These are phyloP conservation scores for Moricandia moricandioides DNA, from an alignment of 345 rosid genomes.

Conservation along the genomic window DNA sequence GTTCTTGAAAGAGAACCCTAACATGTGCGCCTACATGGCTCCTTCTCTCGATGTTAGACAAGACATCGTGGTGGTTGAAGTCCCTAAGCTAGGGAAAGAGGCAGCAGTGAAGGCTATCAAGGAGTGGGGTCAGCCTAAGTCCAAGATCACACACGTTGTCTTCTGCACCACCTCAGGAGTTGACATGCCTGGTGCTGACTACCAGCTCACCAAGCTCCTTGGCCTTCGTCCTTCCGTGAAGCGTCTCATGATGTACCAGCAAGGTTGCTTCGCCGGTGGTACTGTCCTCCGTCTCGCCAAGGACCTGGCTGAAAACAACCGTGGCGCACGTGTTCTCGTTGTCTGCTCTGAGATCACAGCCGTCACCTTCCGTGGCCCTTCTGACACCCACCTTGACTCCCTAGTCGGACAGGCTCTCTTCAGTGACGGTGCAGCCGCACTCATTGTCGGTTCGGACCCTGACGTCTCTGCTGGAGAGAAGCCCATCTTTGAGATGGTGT, in stretches of 20 bases:
- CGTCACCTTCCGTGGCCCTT: constrained; percentile 78
- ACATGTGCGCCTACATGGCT: constrained; percentile 65
- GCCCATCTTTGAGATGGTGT: constrained; percentile 61
- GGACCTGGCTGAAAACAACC: constrained; percentile 79
- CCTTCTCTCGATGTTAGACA: constrained; percentile 71
- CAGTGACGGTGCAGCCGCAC: constrained; percentile 69
- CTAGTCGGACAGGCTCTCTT: constrained; percentile 73
- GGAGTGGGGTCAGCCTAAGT: constrained; percentile 85
- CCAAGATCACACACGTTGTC: constrained; percentile 76
- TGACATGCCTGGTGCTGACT: constrained; percentile 95
- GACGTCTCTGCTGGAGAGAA: constrained; percentile 45
- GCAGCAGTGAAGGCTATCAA: constrained; percentile 76
- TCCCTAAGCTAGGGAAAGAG: constrained; percentile 76
- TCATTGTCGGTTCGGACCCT: constrained; percentile 67
- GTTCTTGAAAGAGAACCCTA: constrained; percentile 53
- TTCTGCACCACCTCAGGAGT: constrained; percentile 87
- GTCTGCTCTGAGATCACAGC: constrained; percentile 80
- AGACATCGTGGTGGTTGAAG: constrained; percentile 75
- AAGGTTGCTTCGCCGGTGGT: constrained; percentile 78
- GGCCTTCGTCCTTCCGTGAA: constrained; percentile 79
- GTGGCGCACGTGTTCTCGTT: constrained; percentile 71
- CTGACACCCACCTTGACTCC: constrained; percentile 61
- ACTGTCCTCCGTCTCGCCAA: constrained; percentile 84
- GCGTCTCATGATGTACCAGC: constrained; percentile 68
- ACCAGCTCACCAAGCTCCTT: constrained; percentile 79